These are phyloP conservation scores for Ascochyta lentis DNA, from an alignment of 2,329 filamentous ascomycete species.

Conservation along the genomic window DNA sequence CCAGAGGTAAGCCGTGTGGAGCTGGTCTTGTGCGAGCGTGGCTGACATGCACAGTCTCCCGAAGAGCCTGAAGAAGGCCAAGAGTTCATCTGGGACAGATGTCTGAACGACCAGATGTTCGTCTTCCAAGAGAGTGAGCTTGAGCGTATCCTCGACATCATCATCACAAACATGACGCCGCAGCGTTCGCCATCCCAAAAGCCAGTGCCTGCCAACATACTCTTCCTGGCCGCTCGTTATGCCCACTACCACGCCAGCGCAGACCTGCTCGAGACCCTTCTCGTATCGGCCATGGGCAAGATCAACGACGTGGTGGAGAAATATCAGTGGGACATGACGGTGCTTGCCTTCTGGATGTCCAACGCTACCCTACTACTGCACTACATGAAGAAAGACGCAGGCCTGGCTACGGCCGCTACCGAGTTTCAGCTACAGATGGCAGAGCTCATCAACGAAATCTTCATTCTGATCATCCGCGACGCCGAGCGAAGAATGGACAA, in stretches of 20 bases:
- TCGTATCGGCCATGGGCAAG: conserved; percentile 88
- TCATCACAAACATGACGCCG: conserved; percentile 98
- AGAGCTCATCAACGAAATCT: conserved; percentile 97
- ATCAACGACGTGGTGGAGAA: conserved; percentile 97
- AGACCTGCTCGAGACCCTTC: conserved; percentile 80
- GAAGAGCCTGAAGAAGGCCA: conserved; percentile 89
- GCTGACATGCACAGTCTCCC: conserved; percentile 39
- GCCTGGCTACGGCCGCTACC: conserved; percentile 78
- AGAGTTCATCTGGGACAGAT: conserved; percentile 95
- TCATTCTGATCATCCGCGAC: conserved; percentile 95
- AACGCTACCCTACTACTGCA: conserved; percentile 95
- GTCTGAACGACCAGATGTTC: conserved; percentile 98
- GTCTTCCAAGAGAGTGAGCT: conserved; percentile 97
- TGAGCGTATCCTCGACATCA: conserved; percentile 88
- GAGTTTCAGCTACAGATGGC: conserved; percentile 93
- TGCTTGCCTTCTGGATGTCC: conserved; percentile 97
- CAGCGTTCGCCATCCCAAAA: conserved; percentile 97
- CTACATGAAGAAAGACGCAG: conserved; percentile 93
- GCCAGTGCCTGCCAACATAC: conserved; percentile 94
- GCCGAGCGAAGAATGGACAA: conserved; percentile 96
- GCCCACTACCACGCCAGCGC: conserved; percentile 93
- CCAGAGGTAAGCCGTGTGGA: conserved; percentile 70
- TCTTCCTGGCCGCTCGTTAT: conserved; percentile 94
- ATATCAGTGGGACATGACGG: conserved; percentile 99
- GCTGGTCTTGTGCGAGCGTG: conserved; percentile 22